phyloP scores from a whole-genome alignment of 495 filamentous ascomycete genomes.

The Parmelia sp. region DNA sequence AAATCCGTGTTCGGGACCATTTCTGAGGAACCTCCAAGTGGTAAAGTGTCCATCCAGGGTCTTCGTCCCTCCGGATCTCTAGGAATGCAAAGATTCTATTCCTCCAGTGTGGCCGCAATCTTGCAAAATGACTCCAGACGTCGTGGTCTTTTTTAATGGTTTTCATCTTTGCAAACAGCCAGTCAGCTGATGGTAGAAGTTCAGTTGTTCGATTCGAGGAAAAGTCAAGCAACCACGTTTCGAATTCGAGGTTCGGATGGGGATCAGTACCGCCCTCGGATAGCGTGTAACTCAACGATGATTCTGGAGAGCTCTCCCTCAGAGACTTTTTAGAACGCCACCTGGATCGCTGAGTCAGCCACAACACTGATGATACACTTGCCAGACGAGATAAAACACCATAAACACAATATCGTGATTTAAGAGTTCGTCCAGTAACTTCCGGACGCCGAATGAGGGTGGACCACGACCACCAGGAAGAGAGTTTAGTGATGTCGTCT shows the following conservation, averaged over 20 bases:
- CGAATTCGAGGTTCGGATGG: not conserved
- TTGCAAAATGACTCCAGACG: conserved; percentile 1
- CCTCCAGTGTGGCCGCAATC: not conserved
- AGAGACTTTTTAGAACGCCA: not conserved
- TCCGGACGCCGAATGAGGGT: too few species aligned
- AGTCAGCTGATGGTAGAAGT: not conserved
- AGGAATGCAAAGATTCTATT: not conserved
- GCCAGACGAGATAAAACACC: not conserved
- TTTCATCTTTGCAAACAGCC: not conserved
- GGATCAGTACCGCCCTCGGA: not conserved
- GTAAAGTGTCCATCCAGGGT: not conserved
- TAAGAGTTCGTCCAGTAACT: too few species aligned
- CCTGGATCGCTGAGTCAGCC: not conserved
- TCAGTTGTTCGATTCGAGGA: not conserved
- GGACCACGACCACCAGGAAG: too few species aligned
- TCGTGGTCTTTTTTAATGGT: not conserved
- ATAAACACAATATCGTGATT: not conserved
- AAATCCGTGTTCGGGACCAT: not conserved
- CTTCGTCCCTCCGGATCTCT: not conserved
- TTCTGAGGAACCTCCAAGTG: not conserved
- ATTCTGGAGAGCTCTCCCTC: not conserved
- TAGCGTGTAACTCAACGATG: not conserved
- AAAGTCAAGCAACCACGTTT: not conserved
- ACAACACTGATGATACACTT: not conserved
- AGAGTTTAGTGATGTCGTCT: not conserved